phyloP scores from a whole-genome alignment of 192 early-diverging fungal species.

The Lunasporangiospora selenospora region DNA sequence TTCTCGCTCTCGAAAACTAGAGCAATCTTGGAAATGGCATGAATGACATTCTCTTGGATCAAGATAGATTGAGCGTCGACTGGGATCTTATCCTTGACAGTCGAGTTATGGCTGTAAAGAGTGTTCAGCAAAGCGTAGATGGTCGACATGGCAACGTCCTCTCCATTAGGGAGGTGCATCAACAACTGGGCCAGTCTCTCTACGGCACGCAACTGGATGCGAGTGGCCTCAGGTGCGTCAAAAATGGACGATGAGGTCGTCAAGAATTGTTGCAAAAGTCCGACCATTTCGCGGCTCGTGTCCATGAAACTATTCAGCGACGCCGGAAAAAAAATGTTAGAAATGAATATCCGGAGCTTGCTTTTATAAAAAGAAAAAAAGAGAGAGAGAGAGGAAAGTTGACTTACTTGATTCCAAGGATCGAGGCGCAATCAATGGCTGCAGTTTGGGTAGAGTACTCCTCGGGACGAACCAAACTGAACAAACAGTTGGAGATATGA shows the following conservation, averaged over 20 bases:
- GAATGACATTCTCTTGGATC: slow-evolving; percentile 59
- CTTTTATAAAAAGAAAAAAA: neutral
- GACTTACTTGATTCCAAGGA: slow-evolving; percentile 52
- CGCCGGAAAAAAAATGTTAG: neutral
- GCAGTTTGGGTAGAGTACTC: slow-evolving; percentile 53
- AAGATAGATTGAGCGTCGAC: slow-evolving; percentile 13
- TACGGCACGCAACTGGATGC: slow-evolving; percentile 57
- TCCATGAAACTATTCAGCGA: slow-evolving; percentile 31
- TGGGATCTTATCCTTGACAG: slow-evolving; percentile 2
- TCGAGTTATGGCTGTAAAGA: slow-evolving; percentile 27
- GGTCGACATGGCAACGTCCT: slow-evolving; percentile 39
- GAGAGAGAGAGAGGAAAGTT: slow-evolving; percentile 5
- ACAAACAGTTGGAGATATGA: slow-evolving; percentile 56
- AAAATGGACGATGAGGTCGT: slow-evolving; percentile 62
- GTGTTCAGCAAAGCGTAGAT: slow-evolving; percentile 26
- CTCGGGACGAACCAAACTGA: slow-evolving; percentile 44
- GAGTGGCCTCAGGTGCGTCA: slow-evolving; percentile 42
- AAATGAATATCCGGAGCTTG: neutral
- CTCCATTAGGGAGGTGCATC: slow-evolving; percentile 45
- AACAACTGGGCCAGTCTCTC: slow-evolving; percentile 57
- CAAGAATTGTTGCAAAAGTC: slow-evolving; percentile 56
- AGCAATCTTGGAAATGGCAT: slow-evolving; percentile 60
- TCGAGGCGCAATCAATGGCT: slow-evolving; percentile 33
- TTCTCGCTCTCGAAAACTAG: slow-evolving; percentile 61
- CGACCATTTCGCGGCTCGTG: slow-evolving; percentile 48